Evolutionary conservation across 78 protist species (phyloP), one percentile per base, ranked within the genome.

Genomic region (Dictyostelium intermedium): DNA sequence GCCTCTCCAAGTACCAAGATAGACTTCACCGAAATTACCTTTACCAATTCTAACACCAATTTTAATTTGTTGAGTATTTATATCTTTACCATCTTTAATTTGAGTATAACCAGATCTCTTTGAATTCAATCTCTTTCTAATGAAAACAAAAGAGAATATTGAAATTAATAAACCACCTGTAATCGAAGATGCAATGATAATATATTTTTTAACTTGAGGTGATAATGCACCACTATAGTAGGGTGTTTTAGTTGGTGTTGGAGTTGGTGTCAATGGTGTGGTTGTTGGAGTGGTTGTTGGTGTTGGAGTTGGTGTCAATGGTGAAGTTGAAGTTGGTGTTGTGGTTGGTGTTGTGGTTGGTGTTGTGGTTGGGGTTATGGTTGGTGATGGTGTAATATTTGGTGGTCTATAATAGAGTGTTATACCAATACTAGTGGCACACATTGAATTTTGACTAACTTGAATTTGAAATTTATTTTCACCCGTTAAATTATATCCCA

Each of bases 1-100:
- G 23, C 93, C 92, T 63, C 89, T 50, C 96, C 96, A 93, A n/a
- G 20, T 34, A 10, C 95, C 97, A 9, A 41, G 10, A 27, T 30
- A 95, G 13, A 95, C 97, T 69, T 91, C 92, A n/a, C 96, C 96
- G 39, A 93, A 93, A 35, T 85, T 85, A n/a, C 96, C 96, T 60
- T 82, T 93, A 43, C 96, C 96, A 13, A 93, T 93, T 32, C 91
- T 43, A 39, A 53, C 79, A n/a, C 95, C 95, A 32, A 80, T 43
- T 39, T 30, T 92, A 34, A 92, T 86, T 47, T 92, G 84, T 30
- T 45, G 32, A 20, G 84, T 81, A 35, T 84, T 83, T 16, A 92
- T 92, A 60, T 86, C 70, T 16, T 86, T 76, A 39, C 92, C 92
- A 53, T 76, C 92, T 56, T 50, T 84, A 23, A 63, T 61, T 16